These are phyloP conservation scores for Corniculantispora saksenae DNA, from an alignment of 2,329 filamentous ascomycete species.

Conservation along the genomic window DNA sequence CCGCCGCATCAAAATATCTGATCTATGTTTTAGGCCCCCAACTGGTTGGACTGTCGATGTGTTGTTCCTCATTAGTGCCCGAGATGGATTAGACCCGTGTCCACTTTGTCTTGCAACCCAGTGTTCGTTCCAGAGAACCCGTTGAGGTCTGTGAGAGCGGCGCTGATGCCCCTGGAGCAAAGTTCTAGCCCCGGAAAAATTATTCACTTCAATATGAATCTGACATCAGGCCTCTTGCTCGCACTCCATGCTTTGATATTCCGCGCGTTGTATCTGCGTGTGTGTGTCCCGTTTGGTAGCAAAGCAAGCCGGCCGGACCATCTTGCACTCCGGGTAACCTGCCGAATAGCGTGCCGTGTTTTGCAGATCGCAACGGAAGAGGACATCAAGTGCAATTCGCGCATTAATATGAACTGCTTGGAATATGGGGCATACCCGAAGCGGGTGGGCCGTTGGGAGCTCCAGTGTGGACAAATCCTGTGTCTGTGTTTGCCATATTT, in stretches of 20 bases:
- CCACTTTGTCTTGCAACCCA: background rate
- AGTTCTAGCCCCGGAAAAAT: background rate
- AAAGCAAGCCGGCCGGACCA: background rate
- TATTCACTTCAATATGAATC: background rate
- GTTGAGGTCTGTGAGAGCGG: background rate
- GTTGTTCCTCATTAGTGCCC: constrained; percentile 1
- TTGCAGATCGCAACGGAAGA: constrained; percentile 6
- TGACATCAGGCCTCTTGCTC: background rate
- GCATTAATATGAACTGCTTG: background rate
- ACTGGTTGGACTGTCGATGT: background rate
- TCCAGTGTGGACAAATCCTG: background rate
- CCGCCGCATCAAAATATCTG: background rate
- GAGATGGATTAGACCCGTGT: background rate
- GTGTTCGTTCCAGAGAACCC: background rate
- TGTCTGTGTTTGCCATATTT: background rate
- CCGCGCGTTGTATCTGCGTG: too few relatives aligned
- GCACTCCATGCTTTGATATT: background rate
- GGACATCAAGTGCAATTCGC: background rate
- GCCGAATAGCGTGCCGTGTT: constrained; percentile 1
- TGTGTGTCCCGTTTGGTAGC: background rate
- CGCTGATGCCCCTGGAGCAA: background rate
- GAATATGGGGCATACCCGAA: background rate
- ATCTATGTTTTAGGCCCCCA: constrained; percentile 13
- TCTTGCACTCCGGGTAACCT: background rate
- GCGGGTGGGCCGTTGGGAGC: background rate